A percentile compares a stretch with the other conserved stretches of the same genome.
Conservation (phyloP, 495 filamentous ascomycete genomes). For the Aspergillus nidulans region DNA sequence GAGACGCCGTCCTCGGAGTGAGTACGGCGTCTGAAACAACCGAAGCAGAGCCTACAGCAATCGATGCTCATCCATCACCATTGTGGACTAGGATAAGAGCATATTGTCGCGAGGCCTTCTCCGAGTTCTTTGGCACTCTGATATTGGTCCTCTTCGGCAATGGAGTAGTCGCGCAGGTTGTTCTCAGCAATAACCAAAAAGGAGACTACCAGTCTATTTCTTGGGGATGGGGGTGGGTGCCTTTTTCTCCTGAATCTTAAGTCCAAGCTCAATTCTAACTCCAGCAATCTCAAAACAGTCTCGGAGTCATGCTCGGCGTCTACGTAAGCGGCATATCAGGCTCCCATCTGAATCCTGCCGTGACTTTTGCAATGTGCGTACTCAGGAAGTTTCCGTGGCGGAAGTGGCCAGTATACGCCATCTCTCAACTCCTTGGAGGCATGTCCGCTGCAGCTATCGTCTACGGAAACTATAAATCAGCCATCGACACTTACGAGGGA, state of each 20-base stretch:
- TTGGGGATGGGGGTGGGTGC: slow-evolving; percentile 58
- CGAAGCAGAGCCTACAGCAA: background rate
- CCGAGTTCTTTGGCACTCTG: slow-evolving; percentile 62
- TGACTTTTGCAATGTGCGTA: slow-evolving; percentile 60
- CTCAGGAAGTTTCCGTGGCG: slow-evolving; percentile 60
- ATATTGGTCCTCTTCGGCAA: slow-evolving; percentile 62
- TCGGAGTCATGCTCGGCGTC: slow-evolving; percentile 64
- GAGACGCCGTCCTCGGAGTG: background rate
- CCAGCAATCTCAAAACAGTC: slow-evolving; percentile 14
- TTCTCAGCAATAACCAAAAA: slow-evolving; percentile 46
- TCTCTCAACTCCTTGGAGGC: slow-evolving; percentile 52
- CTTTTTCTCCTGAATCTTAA: background rate
- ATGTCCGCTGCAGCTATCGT: slow-evolving; percentile 52
- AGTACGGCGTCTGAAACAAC: background rate
- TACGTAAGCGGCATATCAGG: slow-evolving; percentile 57
- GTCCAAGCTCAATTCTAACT: slow-evolving; percentile 2
- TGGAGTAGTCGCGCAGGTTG: slow-evolving; percentile 56
- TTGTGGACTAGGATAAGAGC: slow-evolving; percentile 47
- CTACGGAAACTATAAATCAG: slow-evolving; percentile 54
- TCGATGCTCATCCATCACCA: slow-evolving; percentile 3
- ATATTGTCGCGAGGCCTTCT: slow-evolving; percentile 49
- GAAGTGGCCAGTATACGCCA: slow-evolving; percentile 49
- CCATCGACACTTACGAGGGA: slow-evolving; percentile 54
- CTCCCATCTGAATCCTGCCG: slow-evolving; percentile 61
- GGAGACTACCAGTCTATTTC: slow-evolving; percentile 58